Evolutionary conservation across 1,139 yeast species (phyloP), one percentile per base, ranked within the genome.

Genomic region (Protomyces arabidopsidicola): DNA sequence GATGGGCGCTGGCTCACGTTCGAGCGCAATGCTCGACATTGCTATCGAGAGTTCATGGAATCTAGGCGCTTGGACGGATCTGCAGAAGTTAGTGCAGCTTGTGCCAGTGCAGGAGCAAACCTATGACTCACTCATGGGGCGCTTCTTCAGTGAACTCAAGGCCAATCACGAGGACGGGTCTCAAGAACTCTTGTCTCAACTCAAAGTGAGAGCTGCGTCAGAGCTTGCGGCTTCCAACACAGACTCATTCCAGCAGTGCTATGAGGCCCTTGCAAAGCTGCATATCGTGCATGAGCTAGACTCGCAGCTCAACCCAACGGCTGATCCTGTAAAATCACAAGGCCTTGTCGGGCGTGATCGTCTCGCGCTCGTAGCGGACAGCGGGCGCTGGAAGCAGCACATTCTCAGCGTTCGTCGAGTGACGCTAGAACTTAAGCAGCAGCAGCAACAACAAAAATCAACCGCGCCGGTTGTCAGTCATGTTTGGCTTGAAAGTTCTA

Each of bases 41-140:
- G 97, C 93, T 0, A 75, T 90, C 9, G 88, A 87, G 66, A 87
- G 96, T 0, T 83, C 96, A 0, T 83, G 89, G 69, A 78, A 83
- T 38, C 78, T 85, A 0, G 93, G 93, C 0, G 81, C 84, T 57
- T 71, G 82, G 61, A 71, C 73, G 0, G 79, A 80, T 16, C 73
- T 90, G 2, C 73, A 75, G n/a, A 77, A 79, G 58, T 90, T 96
- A 96, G 71, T 81, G 1, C 64, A 73, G 6, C 27, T 38, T 8
- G 70, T 72, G 34, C 71, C 82, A n/a, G 82, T 81, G 14, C n/a
- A 18, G 60, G 69, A 68, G 1, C 75, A 56, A 14, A 57, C 84
- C n/a, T 81, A 87, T 31, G 85, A 81, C 62, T 84, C 84, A 65
- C 84, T 85, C 70, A 78, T 87, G 66, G 91, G 93, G 0, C 81